Evolutionary conservation across 2,329 filamentous ascomycete genomes (phyloP).

Genomic region (Paracoccidioides lutzii): DNA sequence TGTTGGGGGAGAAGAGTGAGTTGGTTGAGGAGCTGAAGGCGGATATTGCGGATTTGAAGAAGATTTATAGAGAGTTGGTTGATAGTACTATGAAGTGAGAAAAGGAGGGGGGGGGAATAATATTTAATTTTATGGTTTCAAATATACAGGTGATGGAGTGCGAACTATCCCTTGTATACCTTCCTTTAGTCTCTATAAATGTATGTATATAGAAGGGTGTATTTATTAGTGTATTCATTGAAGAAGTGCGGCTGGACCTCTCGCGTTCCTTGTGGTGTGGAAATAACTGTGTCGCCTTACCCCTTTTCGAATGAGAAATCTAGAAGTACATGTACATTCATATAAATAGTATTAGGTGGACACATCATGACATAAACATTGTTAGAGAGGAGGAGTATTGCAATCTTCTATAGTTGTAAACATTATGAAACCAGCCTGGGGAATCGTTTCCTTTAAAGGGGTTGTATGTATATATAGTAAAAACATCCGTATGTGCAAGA

Average conservation of each 20-base stretch:
- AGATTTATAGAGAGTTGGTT: conserved; percentile 87
- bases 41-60: conserved; percentile 86
- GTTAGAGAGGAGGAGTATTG: background rate
- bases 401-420: background rate
- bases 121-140: background rate
- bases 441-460: no score
- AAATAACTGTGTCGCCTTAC: background rate
- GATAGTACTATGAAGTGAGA: conserved; percentile 63
- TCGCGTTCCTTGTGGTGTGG: background rate
- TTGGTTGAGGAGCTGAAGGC: conserved; percentile 77
- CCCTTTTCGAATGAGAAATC: no score
- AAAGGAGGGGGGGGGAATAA: background rate
- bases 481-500: no score
- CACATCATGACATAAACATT: background rate
- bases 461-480: no score
- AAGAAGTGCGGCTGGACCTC: background rate
- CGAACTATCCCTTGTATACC: background rate
- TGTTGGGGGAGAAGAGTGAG: conserved; percentile 96
- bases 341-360: no score
- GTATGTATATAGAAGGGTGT: conserved; percentile 1
- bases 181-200: background rate
- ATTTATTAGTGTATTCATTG: background rate
- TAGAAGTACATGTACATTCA: no score
- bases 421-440: no score
- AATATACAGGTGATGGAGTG: background rate